A percentile compares a stretch with the other conserved stretches of the same genome.
Conservation (phyloP, 139 green algal species). For the Picochlorum sp. region DNA sequence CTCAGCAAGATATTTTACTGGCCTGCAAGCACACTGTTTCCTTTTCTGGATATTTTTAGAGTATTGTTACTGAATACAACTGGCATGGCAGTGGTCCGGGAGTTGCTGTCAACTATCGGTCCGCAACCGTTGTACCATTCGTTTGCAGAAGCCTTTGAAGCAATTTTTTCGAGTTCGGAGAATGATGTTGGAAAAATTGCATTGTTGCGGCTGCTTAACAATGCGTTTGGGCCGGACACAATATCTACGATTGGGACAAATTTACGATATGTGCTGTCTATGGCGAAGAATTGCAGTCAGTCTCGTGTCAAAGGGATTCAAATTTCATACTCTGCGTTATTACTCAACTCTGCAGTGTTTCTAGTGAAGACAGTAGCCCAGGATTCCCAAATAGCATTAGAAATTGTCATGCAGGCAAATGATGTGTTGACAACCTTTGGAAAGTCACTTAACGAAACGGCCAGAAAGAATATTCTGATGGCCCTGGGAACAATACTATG, state of each 20-base stretch:
- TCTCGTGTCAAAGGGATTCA: background rate
- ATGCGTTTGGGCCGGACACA: conserved; percentile 23
- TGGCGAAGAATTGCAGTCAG: background rate
- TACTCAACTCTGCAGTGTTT: background rate
- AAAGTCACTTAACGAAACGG: no score
- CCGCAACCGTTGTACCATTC: background rate
- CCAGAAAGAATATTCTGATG: no score
- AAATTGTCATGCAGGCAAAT: no score
- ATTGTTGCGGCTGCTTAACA: background rate
- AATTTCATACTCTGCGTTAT: background rate
- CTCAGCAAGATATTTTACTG: conserved; percentile 47
- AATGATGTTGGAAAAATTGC: background rate
- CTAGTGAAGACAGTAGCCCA: background rate
- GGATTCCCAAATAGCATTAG: background rate
- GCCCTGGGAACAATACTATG: no score
- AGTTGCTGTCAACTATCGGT: background rate
- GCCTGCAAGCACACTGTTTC: conserved; percentile 56
- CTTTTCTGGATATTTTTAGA: conserved; percentile 57
- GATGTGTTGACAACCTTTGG: no score
- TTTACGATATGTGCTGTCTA: background rate
- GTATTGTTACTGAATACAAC: conserved; percentile 30
- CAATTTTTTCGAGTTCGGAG: background rate
- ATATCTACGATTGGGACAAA: conserved; percentile 21
- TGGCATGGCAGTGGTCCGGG: conserved; percentile 18
- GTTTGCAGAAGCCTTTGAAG: background rate